These are phyloP conservation scores for Tuber microsphaerosporum DNA, from an alignment of 495 filamentous ascomycete genomes.

Conservation along the genomic window DNA sequence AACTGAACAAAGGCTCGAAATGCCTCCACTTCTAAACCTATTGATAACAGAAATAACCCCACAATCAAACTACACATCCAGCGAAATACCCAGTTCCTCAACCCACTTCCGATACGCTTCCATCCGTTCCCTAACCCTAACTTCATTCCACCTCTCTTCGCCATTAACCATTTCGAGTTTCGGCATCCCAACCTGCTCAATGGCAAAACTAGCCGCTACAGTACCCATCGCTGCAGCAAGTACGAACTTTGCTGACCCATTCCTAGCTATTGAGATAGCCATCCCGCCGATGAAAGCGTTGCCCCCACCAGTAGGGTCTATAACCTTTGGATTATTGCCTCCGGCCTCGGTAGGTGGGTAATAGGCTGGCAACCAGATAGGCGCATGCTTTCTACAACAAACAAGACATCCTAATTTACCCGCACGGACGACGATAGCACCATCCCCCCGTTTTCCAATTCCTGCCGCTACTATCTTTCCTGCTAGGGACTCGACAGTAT, in stretches of 20 bases:
- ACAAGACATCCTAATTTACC: slow-evolving; percentile 46
- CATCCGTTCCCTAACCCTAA: slow-evolving; percentile 51
- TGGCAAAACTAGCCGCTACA: slow-evolving; percentile 86
- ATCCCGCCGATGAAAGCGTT: slow-evolving; percentile 86
- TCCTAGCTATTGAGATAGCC: slow-evolving; percentile 63
- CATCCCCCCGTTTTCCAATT: slow-evolving; percentile 45
- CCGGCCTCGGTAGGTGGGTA: slow-evolving; percentile 41
- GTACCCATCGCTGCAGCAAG: slow-evolving; percentile 69
- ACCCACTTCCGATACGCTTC: slow-evolving; percentile 46
- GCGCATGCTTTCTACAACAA: slow-evolving; percentile 38
- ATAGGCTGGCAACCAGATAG: slow-evolving; percentile 53
- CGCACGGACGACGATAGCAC: slow-evolving; percentile 51
- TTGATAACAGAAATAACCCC: not conserved
- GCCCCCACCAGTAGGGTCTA: slow-evolving; percentile 93
- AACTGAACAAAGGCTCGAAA: not conserved
- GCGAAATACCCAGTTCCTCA: slow-evolving; percentile 25
- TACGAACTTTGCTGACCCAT: slow-evolving; percentile 50
- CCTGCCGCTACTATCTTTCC: slow-evolving; percentile 49
- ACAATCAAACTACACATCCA: slow-evolving; percentile 7
- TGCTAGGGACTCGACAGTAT: slow-evolving; percentile 42
- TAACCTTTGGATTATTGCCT: slow-evolving; percentile 50
- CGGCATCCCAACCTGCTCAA: slow-evolving; percentile 88
- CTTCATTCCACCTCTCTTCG: slow-evolving; percentile 72
- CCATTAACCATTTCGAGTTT: slow-evolving; percentile 50
- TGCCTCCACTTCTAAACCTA: not conserved